A percentile compares a stretch with the other conserved stretches of the same genome.
Evolutionary conservation across 164 flowering plant species (phyloP).

Genomic region (Chimonanthus praecox): DNA sequence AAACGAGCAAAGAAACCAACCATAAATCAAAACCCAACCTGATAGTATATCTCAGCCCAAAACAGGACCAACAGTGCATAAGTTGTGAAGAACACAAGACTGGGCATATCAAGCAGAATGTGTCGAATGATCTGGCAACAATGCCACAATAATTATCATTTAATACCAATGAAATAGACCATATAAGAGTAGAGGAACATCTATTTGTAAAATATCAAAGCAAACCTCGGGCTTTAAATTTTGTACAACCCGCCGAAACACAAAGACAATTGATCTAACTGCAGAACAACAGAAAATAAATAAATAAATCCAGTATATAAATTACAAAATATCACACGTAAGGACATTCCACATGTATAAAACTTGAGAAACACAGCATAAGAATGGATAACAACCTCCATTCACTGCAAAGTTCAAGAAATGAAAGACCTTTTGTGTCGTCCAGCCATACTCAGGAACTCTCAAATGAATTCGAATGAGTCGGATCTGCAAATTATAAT

Average conservation of each 20-base stretch:
- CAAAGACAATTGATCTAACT: slow-evolving; percentile 73
- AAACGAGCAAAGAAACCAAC: background rate
- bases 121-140: slow-evolving; percentile 62
- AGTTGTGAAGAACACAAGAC: slow-evolving; percentile 90
- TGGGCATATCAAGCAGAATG: slow-evolving; percentile 82
- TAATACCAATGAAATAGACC: background rate
- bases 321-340: background rate
- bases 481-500: slow-evolving; percentile 33
- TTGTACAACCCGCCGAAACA: slow-evolving; percentile 61
- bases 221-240: slow-evolving; percentile 59
- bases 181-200: background rate
- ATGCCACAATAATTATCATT: background rate
- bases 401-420: slow-evolving; percentile 55
- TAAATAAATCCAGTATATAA: background rate
- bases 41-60: slow-evolving; percentile 98
- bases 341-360: background rate
- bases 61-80: slow-evolving; percentile 87
- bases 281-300: slow-evolving; percentile 12
- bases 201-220: background rate
- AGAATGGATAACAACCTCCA: slow-evolving; percentile 34
- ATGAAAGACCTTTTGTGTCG: slow-evolving; percentile 64
- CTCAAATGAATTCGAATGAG: slow-evolving; percentile 53
- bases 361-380: background rate
- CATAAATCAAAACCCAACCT: slow-evolving; percentile 39
- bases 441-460: slow-evolving; percentile 70